Evolutionary conservation across 306 rosid species (phyloP), one percentile per base, ranked within the genome.

Genomic region (Hippophae rhamnoides): DNA sequence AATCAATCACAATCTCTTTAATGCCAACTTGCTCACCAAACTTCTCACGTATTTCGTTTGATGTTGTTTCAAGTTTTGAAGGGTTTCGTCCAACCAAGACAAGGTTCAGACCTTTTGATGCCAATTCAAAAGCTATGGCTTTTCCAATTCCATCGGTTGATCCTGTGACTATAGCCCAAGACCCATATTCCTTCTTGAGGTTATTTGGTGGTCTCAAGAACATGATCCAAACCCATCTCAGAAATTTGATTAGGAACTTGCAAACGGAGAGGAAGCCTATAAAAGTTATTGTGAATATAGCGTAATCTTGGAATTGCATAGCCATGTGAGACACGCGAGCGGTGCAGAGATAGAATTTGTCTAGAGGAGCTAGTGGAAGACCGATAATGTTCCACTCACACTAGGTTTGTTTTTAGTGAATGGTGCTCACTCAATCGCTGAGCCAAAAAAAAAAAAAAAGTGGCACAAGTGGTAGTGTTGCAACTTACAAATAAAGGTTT

Each of bases 111-210:
- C 95, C 89, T 61, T 79, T 72, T 1, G 72, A 63, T 13, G 86
- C 86, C 14, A 87, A 38, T 57, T 87, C 80, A 38, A 71, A 57
- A 31, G 94, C 85, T 47, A 90, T 40, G 63, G 78, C 75, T 67
- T 81, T 90, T 6, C 95, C 95, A 4, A 90, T 87, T 6, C 96
- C 97, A 23, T 79, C 90, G 0, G 90, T 79, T 45, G 95, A 68
- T 9, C 94, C 97, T 0, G 96, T 87, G 57, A 90, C 31, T 2
- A 87, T 41, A 1, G 81, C 89, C 96, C 97, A 87, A 0, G 94
- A 75, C 7, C 94, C 94, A 45, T 87, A 85, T 3, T 81, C 52
- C 72, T 81, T 48, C 72, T 70, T 90, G 70, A 85, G 89, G 23
- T 87, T 23, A 69, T 79, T 87, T 42, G 80, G 41, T 61, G 95